Base-by-base conservation (phyloP, 2,329 filamentous ascomycete species). In the Dactylellina parvicollis region DNA sequence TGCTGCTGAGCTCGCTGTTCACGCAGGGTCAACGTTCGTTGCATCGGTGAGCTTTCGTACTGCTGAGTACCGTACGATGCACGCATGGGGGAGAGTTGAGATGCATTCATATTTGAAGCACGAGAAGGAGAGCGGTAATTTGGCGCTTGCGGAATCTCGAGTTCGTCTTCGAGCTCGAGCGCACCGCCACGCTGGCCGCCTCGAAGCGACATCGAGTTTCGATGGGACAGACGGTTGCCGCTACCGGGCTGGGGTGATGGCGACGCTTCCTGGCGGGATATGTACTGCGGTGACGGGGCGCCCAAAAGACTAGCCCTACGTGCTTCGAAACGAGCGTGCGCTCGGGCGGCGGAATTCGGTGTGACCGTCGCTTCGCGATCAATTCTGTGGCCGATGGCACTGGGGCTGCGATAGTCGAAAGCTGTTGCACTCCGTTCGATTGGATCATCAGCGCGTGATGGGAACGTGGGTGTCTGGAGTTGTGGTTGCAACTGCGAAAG, bases 331-430 rank as follows among this genome's bases (percentile, higher is more conserved):
- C 70, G 54, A 34, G 70, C 61, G 28, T 66, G 62, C 18, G 62
- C 70, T 24, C 62, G 32, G 12, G 70, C 60, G 7, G 60, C 62
- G 9, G 61, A 66, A 22, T 72, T 72, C 8, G 70, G 70, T 40
- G 70, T 74, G 16, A 67, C 70, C 8, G 70, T 67, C 3, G 62
- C 70, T 30, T 74, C 70, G 49, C 70, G 54, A 47, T 74, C 70
- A 26, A 74, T 74, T 47, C 57, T 61, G 46, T 66, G 62, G n/a
- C 70, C 70, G 16, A 74, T 74, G 26, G 61, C 61, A 30, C 70
- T 74, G 4, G 70, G 70, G 24, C 61, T 67, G 14, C 70, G 56
- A 30, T 66, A 74, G 38, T 74, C 70, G 32, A 74, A 66, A 1
- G 70, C 60, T 1, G 61, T 74, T 22, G 26, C 46, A 24, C 46